Percentiles rank a stretch among this genome's conserved stretches.
Evolutionary conservation across 257 asterid species (phyloP).

Genomic region (Knoxia roxburghii): DNA sequence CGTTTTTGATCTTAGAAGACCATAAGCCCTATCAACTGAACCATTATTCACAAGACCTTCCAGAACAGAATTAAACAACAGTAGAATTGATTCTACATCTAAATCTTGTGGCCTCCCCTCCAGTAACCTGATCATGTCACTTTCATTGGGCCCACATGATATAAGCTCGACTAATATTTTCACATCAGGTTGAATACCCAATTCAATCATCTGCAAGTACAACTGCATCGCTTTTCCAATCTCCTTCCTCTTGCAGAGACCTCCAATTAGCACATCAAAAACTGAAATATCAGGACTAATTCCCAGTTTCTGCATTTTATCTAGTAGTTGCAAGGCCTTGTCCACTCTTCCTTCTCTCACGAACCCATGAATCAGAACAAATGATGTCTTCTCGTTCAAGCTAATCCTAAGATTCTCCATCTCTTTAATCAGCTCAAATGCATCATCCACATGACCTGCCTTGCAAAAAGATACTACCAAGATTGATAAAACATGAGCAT

Average conservation of each 20-base stretch:
- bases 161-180: conserved; percentile 47
- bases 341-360: conserved; percentile 54
- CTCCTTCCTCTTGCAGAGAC: conserved; percentile 53
- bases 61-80: conserved; percentile 43
- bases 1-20: conserved; percentile 39
- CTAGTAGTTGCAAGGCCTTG: conserved; percentile 54
- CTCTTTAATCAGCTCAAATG: conserved; percentile 63
- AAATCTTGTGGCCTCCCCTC: conserved; percentile 37
- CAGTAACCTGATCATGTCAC: conserved; percentile 41
- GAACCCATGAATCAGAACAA: conserved; percentile 73
- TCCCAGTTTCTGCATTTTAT: conserved; percentile 55
- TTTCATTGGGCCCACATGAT: conserved; percentile 40
- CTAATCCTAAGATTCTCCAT: conserved; percentile 47
- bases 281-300: conserved; percentile 51
- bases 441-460: conserved; percentile 59
- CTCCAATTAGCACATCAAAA: conserved; percentile 62
- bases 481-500: conserved; percentile 60
- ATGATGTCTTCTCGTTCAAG: conserved; percentile 68
- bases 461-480: conserved; percentile 63
- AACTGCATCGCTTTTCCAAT: conserved; percentile 46
- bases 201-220: conserved; percentile 45
- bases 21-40: conserved; percentile 53
- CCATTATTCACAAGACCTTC: conserved; percentile 50
- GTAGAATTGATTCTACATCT: conserved; percentile 35
- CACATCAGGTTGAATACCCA: conserved; percentile 58